Evolutionary conservation across 208 protist genomes (phyloP).

Genomic region (Leishmania aethiopica): DNA sequence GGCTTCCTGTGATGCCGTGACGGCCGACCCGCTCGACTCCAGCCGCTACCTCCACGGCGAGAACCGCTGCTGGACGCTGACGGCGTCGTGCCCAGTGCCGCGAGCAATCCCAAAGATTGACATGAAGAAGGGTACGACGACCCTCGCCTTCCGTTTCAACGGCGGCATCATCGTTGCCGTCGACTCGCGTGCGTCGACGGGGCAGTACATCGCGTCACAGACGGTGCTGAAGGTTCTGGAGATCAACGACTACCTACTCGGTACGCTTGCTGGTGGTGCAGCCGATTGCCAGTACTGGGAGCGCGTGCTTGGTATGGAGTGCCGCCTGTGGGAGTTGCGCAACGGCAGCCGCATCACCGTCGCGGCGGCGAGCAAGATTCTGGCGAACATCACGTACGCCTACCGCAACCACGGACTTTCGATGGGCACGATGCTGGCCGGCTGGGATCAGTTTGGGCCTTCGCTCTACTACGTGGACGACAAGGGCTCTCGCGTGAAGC

Average conservation of each 20-base stretch:
- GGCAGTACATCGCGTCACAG: slow-evolving; percentile 98
- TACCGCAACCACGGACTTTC: slow-evolving; percentile 98
- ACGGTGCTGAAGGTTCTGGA: slow-evolving; percentile 99
- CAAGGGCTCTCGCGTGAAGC: slow-evolving; percentile 98
- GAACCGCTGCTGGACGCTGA: slow-evolving; percentile 76
- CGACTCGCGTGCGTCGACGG: slow-evolving; percentile 99
- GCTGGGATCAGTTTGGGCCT: slow-evolving; percentile 97
- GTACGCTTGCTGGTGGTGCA: slow-evolving; percentile 99
- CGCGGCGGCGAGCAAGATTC: slow-evolving; percentile 99
- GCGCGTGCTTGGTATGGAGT: slow-evolving; percentile 96
- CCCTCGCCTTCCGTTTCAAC: slow-evolving; percentile 98
- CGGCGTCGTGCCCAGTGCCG: slow-evolving; percentile 77
- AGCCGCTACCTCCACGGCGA: slow-evolving; percentile 63
- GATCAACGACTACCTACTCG: slow-evolving; percentile 99
- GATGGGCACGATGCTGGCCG: slow-evolving; percentile 99
- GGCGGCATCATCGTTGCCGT: slow-evolving; percentile 99
- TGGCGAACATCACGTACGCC: slow-evolving; percentile 98
- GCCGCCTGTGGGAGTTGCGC: slow-evolving; percentile 93
- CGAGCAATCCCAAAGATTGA: slow-evolving; percentile 84
- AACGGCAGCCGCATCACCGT: slow-evolving; percentile 98
- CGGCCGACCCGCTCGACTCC: slow-evolving; percentile 78
- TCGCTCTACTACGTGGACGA: slow-evolving; percentile 99
- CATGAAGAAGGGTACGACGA: slow-evolving; percentile 98
- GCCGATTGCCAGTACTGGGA: slow-evolving; percentile 99
- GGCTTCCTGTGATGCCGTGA: slow-evolving; percentile 61